These are phyloP conservation scores for Eucalyptus curtisii DNA, from an alignment of 345 rosid species.

Conservation along the genomic window DNA sequence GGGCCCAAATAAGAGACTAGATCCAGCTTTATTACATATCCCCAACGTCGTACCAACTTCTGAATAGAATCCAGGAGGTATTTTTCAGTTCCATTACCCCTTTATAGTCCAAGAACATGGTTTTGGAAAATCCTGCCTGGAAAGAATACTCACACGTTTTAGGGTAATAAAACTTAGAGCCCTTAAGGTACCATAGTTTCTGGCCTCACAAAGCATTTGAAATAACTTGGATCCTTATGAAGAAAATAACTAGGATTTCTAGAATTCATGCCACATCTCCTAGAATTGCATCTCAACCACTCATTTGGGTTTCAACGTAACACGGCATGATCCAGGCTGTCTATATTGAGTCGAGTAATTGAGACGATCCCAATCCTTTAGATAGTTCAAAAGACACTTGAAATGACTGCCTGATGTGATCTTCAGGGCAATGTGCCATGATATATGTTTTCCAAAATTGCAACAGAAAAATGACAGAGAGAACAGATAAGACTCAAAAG, in stretches of 20 bases:
- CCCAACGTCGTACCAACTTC: slow-evolving; percentile 35
- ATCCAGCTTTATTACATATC: background rate
- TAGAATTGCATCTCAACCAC: background rate
- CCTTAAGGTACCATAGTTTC: background rate
- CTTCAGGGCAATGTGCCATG: background rate
- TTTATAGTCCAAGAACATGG: slow-evolving; percentile 42
- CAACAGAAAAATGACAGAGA: background rate
- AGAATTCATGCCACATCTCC: background rate
- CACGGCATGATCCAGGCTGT: background rate
- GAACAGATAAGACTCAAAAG: background rate
- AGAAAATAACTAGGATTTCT: background rate
- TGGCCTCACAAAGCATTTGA: background rate
- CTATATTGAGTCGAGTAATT: background rate
- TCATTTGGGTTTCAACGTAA: background rate
- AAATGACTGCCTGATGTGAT: background rate
- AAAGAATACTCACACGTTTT: background rate
- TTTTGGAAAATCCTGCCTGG: slow-evolving; percentile 69
- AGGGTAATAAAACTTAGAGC: background rate
- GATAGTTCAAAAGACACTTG: background rate
- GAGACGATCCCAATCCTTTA: background rate
- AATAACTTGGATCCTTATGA: background rate
- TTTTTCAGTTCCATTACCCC: slow-evolving; percentile 24
- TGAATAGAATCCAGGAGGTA: slow-evolving; percentile 36
- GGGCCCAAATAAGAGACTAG: background rate
- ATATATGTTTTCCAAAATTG: background rate